Evolutionary conservation across 805 yeast genomes (phyloP).

Genomic region (Metschnikowia orientalis): DNA sequence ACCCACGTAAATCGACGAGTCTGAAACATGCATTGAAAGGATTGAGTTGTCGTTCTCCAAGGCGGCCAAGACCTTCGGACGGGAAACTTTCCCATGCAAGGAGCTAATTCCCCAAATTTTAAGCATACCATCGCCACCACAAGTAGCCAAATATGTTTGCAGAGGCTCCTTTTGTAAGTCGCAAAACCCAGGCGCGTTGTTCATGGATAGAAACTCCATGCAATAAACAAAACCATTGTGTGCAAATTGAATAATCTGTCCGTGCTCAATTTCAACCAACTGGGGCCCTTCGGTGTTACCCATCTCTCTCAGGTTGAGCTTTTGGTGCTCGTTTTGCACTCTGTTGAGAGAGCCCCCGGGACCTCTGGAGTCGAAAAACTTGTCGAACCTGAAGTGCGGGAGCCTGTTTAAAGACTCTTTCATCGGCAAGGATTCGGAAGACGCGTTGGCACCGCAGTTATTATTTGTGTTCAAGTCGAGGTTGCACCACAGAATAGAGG

Average conservation of each 20-base stretch:
- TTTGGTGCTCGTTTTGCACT: conserved; percentile 26
- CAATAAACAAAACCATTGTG: conserved; percentile 89
- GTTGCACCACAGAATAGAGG: conserved; percentile 73
- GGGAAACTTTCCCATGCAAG: conserved; percentile 7
- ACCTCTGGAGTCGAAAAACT: conserved; percentile 86
- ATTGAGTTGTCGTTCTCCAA: conserved; percentile 68
- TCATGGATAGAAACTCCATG: conserved; percentile 36
- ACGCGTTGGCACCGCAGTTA: background rate
- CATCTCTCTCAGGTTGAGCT: conserved; percentile 11
- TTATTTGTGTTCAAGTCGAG: conserved; percentile 9
- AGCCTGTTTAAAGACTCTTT: conserved; percentile 22
- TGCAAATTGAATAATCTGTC: conserved; percentile 71
- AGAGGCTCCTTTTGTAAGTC: conserved; percentile 18
- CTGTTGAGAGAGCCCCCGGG: conserved; percentile 57
- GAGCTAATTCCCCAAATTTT: conserved; percentile 64
- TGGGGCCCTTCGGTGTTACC: conserved; percentile 15
- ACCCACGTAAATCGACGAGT: conserved; percentile 80
- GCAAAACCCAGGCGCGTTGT: conserved; percentile 16
- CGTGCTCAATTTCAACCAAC: conserved; percentile 63
- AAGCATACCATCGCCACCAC: conserved; percentile 90
- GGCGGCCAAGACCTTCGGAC: conserved; percentile 4
- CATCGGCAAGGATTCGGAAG: background rate
- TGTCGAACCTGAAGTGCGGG: conserved; percentile 65
- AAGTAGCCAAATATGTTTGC: conserved; percentile 32
- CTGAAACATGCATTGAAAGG: conserved; percentile 59